These are phyloP conservation scores for Kluyveromyces sp. DNA, from an alignment of 1,139 yeast genomes.

Conservation along the genomic window DNA sequence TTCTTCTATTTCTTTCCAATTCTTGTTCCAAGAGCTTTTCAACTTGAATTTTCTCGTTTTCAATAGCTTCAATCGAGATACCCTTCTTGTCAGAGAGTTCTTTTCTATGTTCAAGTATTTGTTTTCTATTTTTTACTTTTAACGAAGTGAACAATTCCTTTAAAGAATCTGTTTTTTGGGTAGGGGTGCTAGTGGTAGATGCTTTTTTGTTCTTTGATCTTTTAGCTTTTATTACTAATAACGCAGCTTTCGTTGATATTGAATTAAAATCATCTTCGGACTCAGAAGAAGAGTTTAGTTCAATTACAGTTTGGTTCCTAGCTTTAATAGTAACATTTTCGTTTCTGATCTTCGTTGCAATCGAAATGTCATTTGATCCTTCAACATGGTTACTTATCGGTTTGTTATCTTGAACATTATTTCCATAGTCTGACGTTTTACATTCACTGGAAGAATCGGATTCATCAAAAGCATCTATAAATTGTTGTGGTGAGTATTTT, in stretches of 20 bases:
- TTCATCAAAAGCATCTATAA: slow-evolving; percentile 17
- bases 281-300: slow-evolving; percentile 16
- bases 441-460: slow-evolving; percentile 1
- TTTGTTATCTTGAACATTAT: background rate
- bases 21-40: slow-evolving; percentile 57
- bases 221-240: slow-evolving; percentile 31
- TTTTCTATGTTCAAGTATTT: slow-evolving; percentile 26
- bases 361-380: background rate
- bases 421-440: slow-evolving; percentile 1
- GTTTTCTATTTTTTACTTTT: slow-evolving; percentile 29
- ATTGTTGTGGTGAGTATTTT: slow-evolving; percentile 15
- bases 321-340: background rate
- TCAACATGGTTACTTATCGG: background rate
- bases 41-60: slow-evolving; percentile 30
- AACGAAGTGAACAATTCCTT: slow-evolving; percentile 23
- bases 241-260: slow-evolving; percentile 28
- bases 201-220: slow-evolving; percentile 9
- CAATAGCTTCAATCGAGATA: slow-evolving; percentile 23
- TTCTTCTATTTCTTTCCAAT: slow-evolving; percentile 44
- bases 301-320: slow-evolving; percentile 10
- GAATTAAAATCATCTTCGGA: slow-evolving; percentile 8
- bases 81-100: slow-evolving; percentile 23
- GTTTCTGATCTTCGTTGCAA: background rate
- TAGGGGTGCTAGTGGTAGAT: slow-evolving; percentile 8
- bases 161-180: slow-evolving; percentile 10